These are phyloP conservation scores for Fraxinus anomala DNA, from an alignment of 257 asterid genomes.

Conservation along the genomic window DNA sequence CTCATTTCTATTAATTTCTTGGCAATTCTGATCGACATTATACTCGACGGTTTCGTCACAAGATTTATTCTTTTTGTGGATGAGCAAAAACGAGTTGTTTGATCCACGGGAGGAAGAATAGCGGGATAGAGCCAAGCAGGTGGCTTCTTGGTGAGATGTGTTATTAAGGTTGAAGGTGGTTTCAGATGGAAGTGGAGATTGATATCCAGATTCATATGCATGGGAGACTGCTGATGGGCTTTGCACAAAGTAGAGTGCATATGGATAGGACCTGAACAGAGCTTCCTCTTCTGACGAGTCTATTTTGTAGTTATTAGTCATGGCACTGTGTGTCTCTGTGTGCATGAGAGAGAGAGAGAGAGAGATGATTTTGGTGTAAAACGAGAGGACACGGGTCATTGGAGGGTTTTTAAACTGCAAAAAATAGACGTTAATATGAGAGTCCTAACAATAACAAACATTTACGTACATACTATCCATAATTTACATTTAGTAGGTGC, in stretches of 20 bases:
- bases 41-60: constrained; percentile 16
- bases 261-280: constrained; percentile 54
- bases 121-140: constrained; percentile 38
- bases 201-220: constrained; percentile 25
- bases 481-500: too few species aligned
- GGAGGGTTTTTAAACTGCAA: constrained; percentile 35
- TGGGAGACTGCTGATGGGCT: constrained; percentile 66
- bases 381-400: background rate
- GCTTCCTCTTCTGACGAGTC: constrained; percentile 68
- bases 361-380: background rate
- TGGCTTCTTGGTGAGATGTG: constrained; percentile 13
- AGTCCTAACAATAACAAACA: background rate
- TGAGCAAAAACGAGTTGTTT: constrained; percentile 41
- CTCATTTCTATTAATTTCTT: background rate
- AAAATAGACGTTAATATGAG: constrained; percentile 16
- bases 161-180: background rate
- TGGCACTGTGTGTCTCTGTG: background rate
- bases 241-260: constrained; percentile 60
- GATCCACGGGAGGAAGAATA: constrained; percentile 69
- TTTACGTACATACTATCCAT: too few species aligned
- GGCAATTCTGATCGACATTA: constrained; percentile 7
- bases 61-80: constrained; percentile 30
- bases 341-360: background rate
- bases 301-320: constrained; percentile 38
- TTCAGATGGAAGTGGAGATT: constrained; percentile 26